These are phyloP conservation scores for Mucor saturninus DNA, from an alignment of 371 early-diverging fungal genomes.

Conservation along the genomic window DNA sequence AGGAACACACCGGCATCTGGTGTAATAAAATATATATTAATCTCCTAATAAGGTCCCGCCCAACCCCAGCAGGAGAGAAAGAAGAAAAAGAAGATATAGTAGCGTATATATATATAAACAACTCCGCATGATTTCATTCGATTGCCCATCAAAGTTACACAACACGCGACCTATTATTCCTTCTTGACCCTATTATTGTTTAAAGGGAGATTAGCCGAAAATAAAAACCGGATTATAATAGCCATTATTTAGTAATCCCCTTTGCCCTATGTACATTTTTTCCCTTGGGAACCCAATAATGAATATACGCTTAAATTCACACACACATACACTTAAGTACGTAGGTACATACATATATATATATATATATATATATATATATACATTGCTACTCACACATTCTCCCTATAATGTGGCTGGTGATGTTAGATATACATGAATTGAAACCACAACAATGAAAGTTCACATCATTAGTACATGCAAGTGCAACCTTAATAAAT, in stretches of 20 bases:
- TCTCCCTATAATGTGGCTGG: neutral
- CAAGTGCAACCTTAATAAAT: constrained; percentile 2
- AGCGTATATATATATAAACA: neutral
- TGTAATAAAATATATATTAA: constrained; percentile 8
- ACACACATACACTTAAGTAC: too few species aligned
- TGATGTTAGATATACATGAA: neutral
- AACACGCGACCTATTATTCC: constrained; percentile 17
- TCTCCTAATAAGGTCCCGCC: constrained; percentile 1
- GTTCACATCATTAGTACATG: constrained; percentile 7
- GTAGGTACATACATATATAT: too few species aligned
- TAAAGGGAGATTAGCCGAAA: neutral
- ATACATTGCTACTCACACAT: neutral
- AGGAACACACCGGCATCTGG: constrained; percentile 16
- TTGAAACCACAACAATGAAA: neutral
- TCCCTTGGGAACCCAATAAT: neutral
- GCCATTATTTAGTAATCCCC: neutral
- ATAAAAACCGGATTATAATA: constrained; percentile 2
- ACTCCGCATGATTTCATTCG: constrained; percentile 16
- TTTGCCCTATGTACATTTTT: neutral
- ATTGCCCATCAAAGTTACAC: constrained; percentile 18
- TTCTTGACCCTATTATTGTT: too few species aligned
- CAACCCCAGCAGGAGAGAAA: constrained; percentile 2
- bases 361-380: neutral
- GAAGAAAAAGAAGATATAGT: neutral
- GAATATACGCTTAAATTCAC: neutral